These are phyloP conservation scores for Aspergillus oerlinghausenensis DNA, from an alignment of 2,329 filamentous ascomycete species.

Conservation along the genomic window DNA sequence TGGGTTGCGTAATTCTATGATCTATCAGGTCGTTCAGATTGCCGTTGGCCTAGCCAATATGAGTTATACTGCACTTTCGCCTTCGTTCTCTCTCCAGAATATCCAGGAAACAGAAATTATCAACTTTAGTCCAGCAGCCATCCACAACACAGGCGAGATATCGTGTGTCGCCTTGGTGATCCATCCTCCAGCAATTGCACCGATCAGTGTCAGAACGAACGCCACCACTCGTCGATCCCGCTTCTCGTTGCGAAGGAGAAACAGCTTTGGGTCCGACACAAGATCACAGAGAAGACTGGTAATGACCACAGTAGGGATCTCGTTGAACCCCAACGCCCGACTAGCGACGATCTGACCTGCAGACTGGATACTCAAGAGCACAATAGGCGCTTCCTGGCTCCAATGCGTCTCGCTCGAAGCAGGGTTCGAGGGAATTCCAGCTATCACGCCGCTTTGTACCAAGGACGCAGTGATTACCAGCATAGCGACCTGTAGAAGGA, in stretches of 20 bases:
- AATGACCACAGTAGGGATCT: conserved; percentile 31
- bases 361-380: conserved; percentile 28
- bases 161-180: conserved; percentile 22
- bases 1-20: conserved; percentile 8
- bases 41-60: too few species aligned
- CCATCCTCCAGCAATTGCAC: conserved; percentile 26
- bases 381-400: conserved; percentile 26
- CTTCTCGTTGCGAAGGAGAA: conserved; percentile 23
- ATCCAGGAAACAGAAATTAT: conserved; percentile 16
- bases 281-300: conserved; percentile 30
- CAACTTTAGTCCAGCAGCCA: conserved; percentile 22
- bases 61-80: neutral
- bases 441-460: conserved; percentile 21
- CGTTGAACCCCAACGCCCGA: conserved; percentile 24
- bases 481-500: conserved; percentile 24
- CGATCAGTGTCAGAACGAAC: conserved; percentile 21
- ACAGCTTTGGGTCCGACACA: conserved; percentile 25
- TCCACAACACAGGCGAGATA: conserved; percentile 21
- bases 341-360: conserved; percentile 28
- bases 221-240: conserved; percentile 25
- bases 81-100: conserved; percentile 12
- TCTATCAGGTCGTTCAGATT: neutral
- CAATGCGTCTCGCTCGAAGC: conserved; percentile 9
- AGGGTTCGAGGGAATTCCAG: conserved; percentile 11
- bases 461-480: conserved; percentile 25